Evolutionary conservation across 2,329 filamentous ascomycete species (phyloP).

Genomic region (Fusarium globosum): DNA sequence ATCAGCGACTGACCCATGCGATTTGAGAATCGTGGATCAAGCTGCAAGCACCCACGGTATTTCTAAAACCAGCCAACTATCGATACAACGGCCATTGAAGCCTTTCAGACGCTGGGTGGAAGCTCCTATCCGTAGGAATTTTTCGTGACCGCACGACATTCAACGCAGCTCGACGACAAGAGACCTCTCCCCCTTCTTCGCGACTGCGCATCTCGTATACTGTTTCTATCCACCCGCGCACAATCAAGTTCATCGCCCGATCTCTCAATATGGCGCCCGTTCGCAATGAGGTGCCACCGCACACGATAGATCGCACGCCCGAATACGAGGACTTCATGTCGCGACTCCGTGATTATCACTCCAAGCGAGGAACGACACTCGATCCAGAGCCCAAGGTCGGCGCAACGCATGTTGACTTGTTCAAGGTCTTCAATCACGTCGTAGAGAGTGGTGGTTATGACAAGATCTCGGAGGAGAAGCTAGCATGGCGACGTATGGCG

Average conservation of each 20-base stretch:
- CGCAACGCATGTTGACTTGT: slow-evolving; percentile 78
- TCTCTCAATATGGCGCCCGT: slow-evolving; percentile 48
- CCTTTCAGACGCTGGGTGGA: slow-evolving; percentile 3
- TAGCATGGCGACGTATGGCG: slow-evolving; percentile 85
- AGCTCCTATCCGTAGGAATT: neutral
- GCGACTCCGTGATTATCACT: slow-evolving; percentile 78
- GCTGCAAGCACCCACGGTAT: slow-evolving; percentile 22
- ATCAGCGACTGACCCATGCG: slow-evolving; percentile 30
- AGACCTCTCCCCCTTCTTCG: neutral
- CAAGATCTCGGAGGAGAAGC: slow-evolving; percentile 82
- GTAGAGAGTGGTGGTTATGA: slow-evolving; percentile 86
- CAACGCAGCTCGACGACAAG: slow-evolving; percentile 7
- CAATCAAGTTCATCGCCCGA: neutral
- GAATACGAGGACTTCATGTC: slow-evolving; percentile 85
- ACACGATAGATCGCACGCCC: slow-evolving; percentile 67
- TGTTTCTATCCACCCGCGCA: slow-evolving; percentile 4
- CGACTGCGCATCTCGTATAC: slow-evolving; percentile 15
- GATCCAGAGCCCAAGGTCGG: slow-evolving; percentile 87
- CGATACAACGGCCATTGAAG: neutral
- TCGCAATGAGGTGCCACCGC: slow-evolving; percentile 52
- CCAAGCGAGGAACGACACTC: slow-evolving; percentile 80
- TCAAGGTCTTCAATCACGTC: slow-evolving; percentile 82
- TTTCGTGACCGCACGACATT: slow-evolving; percentile 14
- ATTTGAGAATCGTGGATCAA: slow-evolving; percentile 32
- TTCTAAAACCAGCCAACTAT: slow-evolving; percentile 5